Base-by-base conservation (phyloP, 495 filamentous ascomycete genomes). In the Penicillium tannophilum region DNA sequence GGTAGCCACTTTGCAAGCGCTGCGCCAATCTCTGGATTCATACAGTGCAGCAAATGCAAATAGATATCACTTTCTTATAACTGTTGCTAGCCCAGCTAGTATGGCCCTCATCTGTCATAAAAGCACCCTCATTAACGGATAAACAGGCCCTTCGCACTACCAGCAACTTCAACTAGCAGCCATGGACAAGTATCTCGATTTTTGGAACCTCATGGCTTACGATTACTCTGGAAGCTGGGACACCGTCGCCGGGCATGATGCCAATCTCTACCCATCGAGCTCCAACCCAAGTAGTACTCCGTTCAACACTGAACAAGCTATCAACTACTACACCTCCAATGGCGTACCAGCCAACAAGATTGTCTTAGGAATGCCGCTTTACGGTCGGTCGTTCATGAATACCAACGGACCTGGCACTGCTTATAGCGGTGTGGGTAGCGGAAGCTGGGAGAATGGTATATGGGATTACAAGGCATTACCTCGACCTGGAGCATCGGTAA, bases 321-420 rank as follows among this genome's bases (percentile, higher is more conserved):
- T 82, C 14, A 57, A 75, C 28, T 82, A 89, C 65, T 96, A 96
- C 72, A 70, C 80, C 19, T 63, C 75, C 0, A 69, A 76, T 9
- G 89, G 88, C 1, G 82, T 97, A 4, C 67, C 79, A 0, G 60
- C 86, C 0, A 59, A 68, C 44, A 96, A 95, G 71, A 86, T 97
- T 36, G 81, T 93, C 8, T 72, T 97, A 28, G 92, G 93, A 28
- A 84, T 96, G 77, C 92, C 92, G 0, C 75, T 97, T 0, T 97
- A 96, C 66, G 93, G 93, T 0, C 87, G 91, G 8, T 80, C 89
- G 8, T 97, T 96, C 65, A 73, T 81, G 55, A 74, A 80, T 23
- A 96, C 92, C 0, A 67, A 78, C 16, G 92, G 92, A 0, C 82
- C 86, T 0, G 93, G 92, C 1, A 70, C 78, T 39, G 71, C 80